Conservation (phyloP, 306 rosid species). For the Vachellia collinsii region DNA sequence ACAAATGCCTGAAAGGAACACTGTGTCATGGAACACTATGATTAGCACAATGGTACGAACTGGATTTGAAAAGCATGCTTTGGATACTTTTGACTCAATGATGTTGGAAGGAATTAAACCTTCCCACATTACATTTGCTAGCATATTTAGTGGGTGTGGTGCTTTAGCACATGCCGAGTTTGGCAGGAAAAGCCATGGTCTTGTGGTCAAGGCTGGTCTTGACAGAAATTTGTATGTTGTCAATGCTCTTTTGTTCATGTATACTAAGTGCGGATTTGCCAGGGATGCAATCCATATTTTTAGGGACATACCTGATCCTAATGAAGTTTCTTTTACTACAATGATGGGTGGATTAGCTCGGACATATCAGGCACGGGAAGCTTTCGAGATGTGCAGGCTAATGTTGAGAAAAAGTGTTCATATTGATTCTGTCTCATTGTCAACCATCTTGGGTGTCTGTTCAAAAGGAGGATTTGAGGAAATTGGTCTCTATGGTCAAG, state of each 20-base stretch:
- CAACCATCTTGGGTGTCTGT: slow-evolving; percentile 62
- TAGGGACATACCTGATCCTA: slow-evolving; percentile 58
- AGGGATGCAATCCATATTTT: slow-evolving; percentile 63
- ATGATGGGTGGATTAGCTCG: slow-evolving; percentile 67
- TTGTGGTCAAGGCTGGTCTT: slow-evolving; percentile 63
- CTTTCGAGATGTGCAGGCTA: slow-evolving; percentile 56
- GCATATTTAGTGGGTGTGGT: slow-evolving; percentile 66
- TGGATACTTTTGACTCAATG: slow-evolving; percentile 57
- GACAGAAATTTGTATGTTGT: slow-evolving; percentile 56
- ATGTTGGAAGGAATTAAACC: slow-evolving; percentile 57
- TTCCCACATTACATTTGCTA: slow-evolving; percentile 64
- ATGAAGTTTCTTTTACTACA: slow-evolving; percentile 78
- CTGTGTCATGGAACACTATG: slow-evolving; percentile 65
- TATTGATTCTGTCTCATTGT: slow-evolving; percentile 72
- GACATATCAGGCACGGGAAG: slow-evolving; percentile 52
- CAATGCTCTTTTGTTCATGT: slow-evolving; percentile 67
- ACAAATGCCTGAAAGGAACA: slow-evolving; percentile 68
- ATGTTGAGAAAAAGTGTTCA: slow-evolving; percentile 62
- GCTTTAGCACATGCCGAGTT: slow-evolving; percentile 45
- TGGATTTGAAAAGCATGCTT: slow-evolving; percentile 54
- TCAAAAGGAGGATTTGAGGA: slow-evolving; percentile 55
- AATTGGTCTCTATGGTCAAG: slow-evolving; percentile 34
- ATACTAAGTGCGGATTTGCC: slow-evolving; percentile 58
- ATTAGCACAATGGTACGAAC: slow-evolving; percentile 57
- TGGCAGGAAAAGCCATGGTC: slow-evolving; percentile 68